These are phyloP conservation scores for Aspergillus bridgeri DNA, from an alignment of 495 filamentous ascomycete genomes.

Conservation along the genomic window DNA sequence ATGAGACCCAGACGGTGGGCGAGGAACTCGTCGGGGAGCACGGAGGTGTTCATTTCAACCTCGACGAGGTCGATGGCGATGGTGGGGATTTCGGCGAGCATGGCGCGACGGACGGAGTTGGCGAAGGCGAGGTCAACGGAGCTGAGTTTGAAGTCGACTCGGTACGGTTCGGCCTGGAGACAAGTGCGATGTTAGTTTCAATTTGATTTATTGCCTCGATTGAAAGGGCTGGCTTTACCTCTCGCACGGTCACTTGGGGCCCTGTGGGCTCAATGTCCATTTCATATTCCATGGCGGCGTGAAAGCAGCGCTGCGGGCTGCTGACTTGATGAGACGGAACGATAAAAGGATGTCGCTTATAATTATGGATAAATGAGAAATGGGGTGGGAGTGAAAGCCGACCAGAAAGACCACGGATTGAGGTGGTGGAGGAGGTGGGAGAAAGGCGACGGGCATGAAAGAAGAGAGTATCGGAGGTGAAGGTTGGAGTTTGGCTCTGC, in stretches of 20 bases:
- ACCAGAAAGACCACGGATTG: neutral
- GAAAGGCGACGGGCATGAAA: neutral
- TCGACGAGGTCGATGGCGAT: slow-evolving; percentile 94
- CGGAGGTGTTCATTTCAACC: slow-evolving; percentile 87
- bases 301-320: slow-evolving; percentile 28
- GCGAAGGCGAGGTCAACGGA: slow-evolving; percentile 84
- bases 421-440: neutral
- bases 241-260: slow-evolving; percentile 67
- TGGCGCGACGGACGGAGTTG: slow-evolving; percentile 87
- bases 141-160: slow-evolving; percentile 78
- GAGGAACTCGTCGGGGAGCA: slow-evolving; percentile 93
- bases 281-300: slow-evolving; percentile 61
- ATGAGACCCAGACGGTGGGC: slow-evolving; percentile 89
- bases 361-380: neutral
- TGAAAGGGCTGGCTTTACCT: slow-evolving; percentile 37
- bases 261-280: slow-evolving; percentile 64
- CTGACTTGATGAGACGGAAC: slow-evolving; percentile 14
- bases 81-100: slow-evolving; percentile 92
- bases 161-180: slow-evolving; percentile 59
- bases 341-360: neutral
- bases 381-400: neutral
- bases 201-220: neutral
- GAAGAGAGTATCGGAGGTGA: slow-evolving; percentile 5
- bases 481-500: slow-evolving; percentile 1
- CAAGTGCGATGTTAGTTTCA: neutral